These are phyloP conservation scores for Begonia peltatifolia DNA, from an alignment of 306 rosid genomes.

Conservation along the genomic window DNA sequence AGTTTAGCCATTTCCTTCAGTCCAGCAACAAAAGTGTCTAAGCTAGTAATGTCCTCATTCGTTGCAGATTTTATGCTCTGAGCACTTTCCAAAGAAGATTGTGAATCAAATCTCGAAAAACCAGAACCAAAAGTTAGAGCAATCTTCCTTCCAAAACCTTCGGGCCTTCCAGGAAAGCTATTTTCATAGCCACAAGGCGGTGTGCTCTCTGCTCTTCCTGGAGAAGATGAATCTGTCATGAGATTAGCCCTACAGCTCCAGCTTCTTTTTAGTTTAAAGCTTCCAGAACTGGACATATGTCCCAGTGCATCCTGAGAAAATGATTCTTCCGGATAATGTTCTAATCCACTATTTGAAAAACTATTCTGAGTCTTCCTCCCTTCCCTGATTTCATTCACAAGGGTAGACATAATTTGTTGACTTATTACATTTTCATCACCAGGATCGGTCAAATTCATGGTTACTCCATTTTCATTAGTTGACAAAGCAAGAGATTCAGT, in stretches of 20 bases:
- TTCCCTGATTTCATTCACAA: conserved; percentile 33
- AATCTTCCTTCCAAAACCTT: conserved; percentile 39
- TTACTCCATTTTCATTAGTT: conserved; percentile 22
- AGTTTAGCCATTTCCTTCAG: conserved; percentile 80
- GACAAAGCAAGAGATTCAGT: conserved; percentile 21
- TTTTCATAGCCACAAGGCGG: conserved; percentile 53
- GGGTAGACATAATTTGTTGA: conserved; percentile 29
- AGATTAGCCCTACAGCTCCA: conserved; percentile 63
- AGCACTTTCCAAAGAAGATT: conserved; percentile 72
- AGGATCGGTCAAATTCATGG: conserved; percentile 10
- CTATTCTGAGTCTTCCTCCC: conserved; percentile 26
- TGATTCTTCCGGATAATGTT: conserved; percentile 22
- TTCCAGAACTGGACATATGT: conserved; percentile 28
- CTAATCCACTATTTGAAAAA: conserved; percentile 24
- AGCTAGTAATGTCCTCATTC: conserved; percentile 64
- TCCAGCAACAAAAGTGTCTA: conserved; percentile 81
- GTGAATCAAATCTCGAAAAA: conserved; percentile 55
- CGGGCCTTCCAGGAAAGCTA: conserved; percentile 82
- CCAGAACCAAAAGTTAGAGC: conserved; percentile 35
- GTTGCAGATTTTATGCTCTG: conserved; percentile 36
- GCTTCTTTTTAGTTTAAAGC: conserved; percentile 54
- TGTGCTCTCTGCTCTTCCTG: conserved; percentile 47
- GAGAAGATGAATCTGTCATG: conserved; percentile 32
- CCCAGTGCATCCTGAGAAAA: conserved; percentile 20
- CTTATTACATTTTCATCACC: conserved; percentile 22